phyloP scores from a whole-genome alignment of 257 asterid genomes.

The Galeopsis tetrahit region DNA sequence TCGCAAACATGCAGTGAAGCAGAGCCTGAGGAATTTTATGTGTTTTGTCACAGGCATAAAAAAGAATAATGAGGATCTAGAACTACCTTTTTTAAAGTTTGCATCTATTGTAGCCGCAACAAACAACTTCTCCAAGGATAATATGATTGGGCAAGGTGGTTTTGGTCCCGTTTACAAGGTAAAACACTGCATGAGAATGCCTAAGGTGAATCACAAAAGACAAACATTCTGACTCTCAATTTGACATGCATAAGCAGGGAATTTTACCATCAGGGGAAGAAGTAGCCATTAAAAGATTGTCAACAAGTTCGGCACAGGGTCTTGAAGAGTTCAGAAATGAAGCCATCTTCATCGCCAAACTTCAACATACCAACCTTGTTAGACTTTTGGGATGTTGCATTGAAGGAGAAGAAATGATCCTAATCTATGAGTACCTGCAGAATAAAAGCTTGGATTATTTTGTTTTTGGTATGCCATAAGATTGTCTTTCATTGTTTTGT shows the following conservation, averaged over 20 bases:
- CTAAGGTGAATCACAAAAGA: not conserved
- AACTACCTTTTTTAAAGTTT: conserved; percentile 39
- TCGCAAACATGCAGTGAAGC: not conserved
- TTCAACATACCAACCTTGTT: conserved; percentile 56
- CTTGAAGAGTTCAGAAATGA: conserved; percentile 38
- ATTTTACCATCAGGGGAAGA: too few species aligned
- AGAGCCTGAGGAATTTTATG: not conserved
- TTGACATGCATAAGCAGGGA: conserved; percentile 1
- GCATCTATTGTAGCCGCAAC: conserved; percentile 38
- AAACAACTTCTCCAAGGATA: conserved; percentile 36
- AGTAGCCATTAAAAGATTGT: conserved; percentile 26
- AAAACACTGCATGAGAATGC: not conserved
- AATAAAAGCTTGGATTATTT: too few species aligned
- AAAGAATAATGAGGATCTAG: conserved; percentile 30
- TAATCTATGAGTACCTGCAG: too few species aligned
- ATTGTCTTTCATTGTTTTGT: not conserved
- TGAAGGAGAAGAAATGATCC: too few species aligned
- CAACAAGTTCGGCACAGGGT: too few species aligned
- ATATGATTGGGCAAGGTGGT: conserved; percentile 33
- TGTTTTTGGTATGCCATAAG: not conserved
- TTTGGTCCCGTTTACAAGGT: conserved; percentile 54
- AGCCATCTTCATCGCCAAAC: conserved; percentile 42
- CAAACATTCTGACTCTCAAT: not conserved
- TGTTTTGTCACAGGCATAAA: not conserved
- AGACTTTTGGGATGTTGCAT: conserved; percentile 21